phyloP scores from a whole-genome alignment of 2,329 filamentous ascomycete genomes.

The Lachnellula hyalina region DNA sequence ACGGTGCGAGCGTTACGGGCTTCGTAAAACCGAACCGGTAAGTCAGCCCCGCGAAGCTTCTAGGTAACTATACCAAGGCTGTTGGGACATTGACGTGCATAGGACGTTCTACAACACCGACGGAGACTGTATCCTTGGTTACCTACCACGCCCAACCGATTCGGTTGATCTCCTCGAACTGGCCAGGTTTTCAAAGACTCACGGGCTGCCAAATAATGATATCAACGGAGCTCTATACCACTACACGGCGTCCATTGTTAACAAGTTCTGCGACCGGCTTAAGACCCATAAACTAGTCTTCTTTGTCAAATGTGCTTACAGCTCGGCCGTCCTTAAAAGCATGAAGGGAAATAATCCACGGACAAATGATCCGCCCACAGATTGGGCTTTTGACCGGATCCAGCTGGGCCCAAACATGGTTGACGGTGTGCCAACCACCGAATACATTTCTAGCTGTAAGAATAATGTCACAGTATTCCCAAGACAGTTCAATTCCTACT shows the following conservation, averaged over 20 bases:
- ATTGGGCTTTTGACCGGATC: background rate
- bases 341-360: background rate
- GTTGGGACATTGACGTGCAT: background rate
- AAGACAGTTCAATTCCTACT: background rate
- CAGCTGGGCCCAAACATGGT: background rate
- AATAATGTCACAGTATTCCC: background rate
- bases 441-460: background rate
- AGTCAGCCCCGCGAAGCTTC: background rate
- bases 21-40: background rate
- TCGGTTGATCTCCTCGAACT: background rate
- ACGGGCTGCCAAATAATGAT: background rate
- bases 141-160: background rate
- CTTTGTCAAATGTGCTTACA: too few species aligned
- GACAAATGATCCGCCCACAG: background rate
- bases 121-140: background rate
- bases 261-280: background rate
- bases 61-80: background rate
- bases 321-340: background rate
- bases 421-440: background rate
- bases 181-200: background rate
- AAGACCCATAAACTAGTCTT: background rate
- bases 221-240: background rate
- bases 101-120: background rate
- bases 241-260: background rate
- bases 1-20: background rate